Evolutionary conservation across 2,329 filamentous ascomycete species (phyloP).

Genomic region (Paraconiothyrium sp.): DNA sequence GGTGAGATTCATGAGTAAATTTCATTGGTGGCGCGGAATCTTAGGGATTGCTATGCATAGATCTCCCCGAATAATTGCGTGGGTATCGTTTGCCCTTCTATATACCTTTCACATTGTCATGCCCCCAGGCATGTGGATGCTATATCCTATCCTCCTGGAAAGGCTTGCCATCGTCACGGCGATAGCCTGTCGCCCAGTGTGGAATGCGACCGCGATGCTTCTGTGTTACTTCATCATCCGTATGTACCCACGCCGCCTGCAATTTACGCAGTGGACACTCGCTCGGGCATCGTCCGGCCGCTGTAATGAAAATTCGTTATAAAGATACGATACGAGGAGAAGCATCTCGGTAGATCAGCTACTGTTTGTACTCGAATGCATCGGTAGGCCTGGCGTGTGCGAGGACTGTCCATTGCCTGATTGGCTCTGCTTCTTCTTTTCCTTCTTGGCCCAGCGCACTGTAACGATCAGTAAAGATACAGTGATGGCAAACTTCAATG

Average conservation of each 20-base stretch:
- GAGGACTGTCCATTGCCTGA: constrained; percentile 23
- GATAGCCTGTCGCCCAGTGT: no score
- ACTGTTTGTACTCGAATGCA: constrained; percentile 44
- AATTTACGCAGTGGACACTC: background rate
- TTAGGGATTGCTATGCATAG: no score
- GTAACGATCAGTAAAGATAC: constrained; percentile 28
- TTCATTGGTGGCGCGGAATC: no score
- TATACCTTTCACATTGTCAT: no score
- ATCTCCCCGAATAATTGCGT: no score
- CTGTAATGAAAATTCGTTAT: background rate
- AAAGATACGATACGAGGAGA: no score
- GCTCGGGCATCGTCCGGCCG: background rate
- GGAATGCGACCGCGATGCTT: no score
- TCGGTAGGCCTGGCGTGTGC: constrained; percentile 35
- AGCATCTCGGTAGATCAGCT: constrained; percentile 30
- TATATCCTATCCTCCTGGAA: background rate
- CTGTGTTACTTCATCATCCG: no score
- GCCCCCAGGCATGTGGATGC: no score
- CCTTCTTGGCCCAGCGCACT: constrained; percentile 73
- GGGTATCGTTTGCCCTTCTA: no score
- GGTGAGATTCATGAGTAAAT: no score
- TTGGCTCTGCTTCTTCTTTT: constrained; percentile 71
- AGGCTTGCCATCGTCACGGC: background rate
- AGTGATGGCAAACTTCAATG: background rate
- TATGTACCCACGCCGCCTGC: background rate